Conservation (phyloP, 2,329 filamentous ascomycete genomes). For the Aspergillus carbonarius region DNA sequence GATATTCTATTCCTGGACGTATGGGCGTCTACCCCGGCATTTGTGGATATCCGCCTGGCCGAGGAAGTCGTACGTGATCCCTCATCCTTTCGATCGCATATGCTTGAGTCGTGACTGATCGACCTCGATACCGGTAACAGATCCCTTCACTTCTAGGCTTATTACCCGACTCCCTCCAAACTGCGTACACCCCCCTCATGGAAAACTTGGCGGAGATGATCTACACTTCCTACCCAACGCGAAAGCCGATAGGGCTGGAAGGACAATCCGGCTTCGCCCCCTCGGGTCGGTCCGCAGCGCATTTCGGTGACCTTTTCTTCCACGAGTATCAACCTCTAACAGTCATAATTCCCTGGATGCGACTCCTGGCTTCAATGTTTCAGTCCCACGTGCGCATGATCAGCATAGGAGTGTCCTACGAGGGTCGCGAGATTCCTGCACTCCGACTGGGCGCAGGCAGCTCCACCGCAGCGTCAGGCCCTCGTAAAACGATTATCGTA, state of each 20-base stretch:
- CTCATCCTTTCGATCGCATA: neutral
- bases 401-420: constrained; percentile 78
- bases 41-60: constrained; percentile 79
- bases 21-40: constrained; percentile 79
- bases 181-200: constrained; percentile 72
- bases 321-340: constrained; percentile 85
- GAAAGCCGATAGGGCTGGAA: constrained; percentile 31
- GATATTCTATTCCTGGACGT: constrained; percentile 80
- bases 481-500: constrained; percentile 75
- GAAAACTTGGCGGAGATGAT: constrained; percentile 76
- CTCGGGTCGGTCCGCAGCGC: constrained; percentile 32
- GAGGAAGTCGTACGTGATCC: constrained; percentile 64
- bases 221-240: constrained; percentile 68
- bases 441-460: constrained; percentile 69
- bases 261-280: constrained; percentile 31
- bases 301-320: constrained; percentile 73
- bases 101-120: neutral
- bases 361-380: constrained; percentile 84
- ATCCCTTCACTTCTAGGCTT: constrained; percentile 73
- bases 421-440: constrained; percentile 82
- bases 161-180: constrained; percentile 71
- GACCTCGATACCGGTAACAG: constrained; percentile 35
- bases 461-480: constrained; percentile 46
- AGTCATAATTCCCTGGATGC: constrained; percentile 89
- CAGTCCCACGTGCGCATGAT: constrained; percentile 72